Evolutionary conservation across 2,329 filamentous ascomycete species (phyloP).

Genomic region (Pezizomycotina sp.): DNA sequence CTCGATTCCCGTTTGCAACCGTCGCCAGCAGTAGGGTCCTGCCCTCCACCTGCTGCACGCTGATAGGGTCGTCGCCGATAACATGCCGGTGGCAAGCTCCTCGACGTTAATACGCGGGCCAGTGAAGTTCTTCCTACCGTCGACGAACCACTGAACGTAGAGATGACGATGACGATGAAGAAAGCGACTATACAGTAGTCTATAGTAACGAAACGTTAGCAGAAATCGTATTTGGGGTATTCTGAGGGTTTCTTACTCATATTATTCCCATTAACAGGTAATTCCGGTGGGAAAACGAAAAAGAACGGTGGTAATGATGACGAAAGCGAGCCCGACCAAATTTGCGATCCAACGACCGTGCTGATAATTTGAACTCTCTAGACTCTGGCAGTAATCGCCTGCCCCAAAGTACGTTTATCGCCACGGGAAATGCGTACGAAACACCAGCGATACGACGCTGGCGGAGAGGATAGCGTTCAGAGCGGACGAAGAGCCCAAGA

Average conservation of each 20-base stretch:
- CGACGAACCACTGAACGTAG: no score
- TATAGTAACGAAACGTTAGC: neutral
- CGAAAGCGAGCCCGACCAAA: conserved; percentile 44
- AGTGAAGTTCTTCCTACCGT: no score
- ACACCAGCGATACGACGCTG: conserved; percentile 56
- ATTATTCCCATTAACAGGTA: conserved; percentile 46
- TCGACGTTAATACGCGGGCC: no score
- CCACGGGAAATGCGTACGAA: conserved; percentile 57
- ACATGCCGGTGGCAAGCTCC: no score
- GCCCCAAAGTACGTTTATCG: conserved; percentile 51
- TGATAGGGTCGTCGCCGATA: no score
- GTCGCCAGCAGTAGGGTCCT: no score
- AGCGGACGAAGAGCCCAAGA: conserved; percentile 49
- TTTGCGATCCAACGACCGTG: conserved; percentile 43
- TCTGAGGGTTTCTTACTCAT: conserved; percentile 41
- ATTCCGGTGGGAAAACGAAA: conserved; percentile 56
- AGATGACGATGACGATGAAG: conserved; percentile 10
- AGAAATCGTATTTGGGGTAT: neutral
- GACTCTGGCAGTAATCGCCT: conserved; percentile 46
- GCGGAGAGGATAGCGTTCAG: conserved; percentile 57
- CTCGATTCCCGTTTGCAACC: no score
- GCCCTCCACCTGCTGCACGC: no score
- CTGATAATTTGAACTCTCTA: conserved; percentile 41
- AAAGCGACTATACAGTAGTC: conserved; percentile 18
- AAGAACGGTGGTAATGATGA: conserved; percentile 53